Evolutionary conservation across 176 grass and related monocot species (phyloP), one percentile per base, ranked within the genome.

Genomic region (Eragrostis nindensis): DNA sequence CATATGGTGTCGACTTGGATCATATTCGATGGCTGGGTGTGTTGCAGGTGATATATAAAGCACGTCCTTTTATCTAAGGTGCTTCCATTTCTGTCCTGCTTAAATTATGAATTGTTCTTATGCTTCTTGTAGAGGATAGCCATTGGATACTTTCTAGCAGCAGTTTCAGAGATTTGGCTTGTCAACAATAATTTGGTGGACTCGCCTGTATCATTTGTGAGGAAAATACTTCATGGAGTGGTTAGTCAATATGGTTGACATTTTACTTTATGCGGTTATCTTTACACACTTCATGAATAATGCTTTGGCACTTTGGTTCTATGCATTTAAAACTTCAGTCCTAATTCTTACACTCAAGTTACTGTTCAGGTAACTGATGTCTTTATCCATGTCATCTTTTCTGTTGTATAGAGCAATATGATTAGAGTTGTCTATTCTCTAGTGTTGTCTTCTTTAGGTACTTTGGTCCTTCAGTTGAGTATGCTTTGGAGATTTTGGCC

Each of bases 111-210:
- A 69, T 74, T 81, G 7, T 75, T 50, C 52, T 71, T 81, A 83
- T 91, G 22, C 38, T 74, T 97, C 74, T 86, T 49, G 69, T 82
- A 98, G 92, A 98, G 96, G 75, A 98, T 95, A 89, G 80, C 92
- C 41, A 84, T 95, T 81, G 96, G 90, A 86, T 98, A 98, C 88
- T 91, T 95, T 81, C 36, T 98, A 60, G 92, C 86, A 75, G 88
- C 92, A 86, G 80, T 95, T 25, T 89, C 90, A 54, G 96, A 98
- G 86, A 91, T 98, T 69, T 98, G 92, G 90, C 86, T 98, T 59
- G 84, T 98, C 52, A 91, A 79, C 68, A 84, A 83, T 73, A 86
- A 72, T 74, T 73, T 30, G 12, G 86, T 93, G 82, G 96, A 93
- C 78, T 95, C 92, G 29, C 55, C 78, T 72, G 15, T 82, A 68